These are phyloP conservation scores for Orbilia quercus DNA, from an alignment of 2,329 filamentous ascomycete species.

Conservation along the genomic window DNA sequence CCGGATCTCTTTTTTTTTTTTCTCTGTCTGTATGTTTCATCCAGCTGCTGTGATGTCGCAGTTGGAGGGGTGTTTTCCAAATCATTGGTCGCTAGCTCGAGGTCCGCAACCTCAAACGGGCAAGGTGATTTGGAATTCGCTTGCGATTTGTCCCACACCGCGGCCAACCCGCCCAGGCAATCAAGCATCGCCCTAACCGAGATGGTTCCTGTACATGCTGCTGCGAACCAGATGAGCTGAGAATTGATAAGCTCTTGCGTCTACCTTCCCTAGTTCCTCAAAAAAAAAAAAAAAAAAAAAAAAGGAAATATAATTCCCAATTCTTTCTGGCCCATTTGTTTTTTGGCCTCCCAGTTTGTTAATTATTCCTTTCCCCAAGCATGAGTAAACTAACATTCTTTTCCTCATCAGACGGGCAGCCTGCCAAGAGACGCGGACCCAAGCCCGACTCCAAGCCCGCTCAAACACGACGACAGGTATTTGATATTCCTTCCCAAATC, in stretches of 20 bases:
- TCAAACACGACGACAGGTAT: conserved; percentile 87
- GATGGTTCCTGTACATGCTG: conserved; percentile 9
- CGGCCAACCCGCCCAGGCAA: conserved; percentile 38
- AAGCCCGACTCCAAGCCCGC: conserved; percentile 98
- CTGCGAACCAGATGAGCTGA: conserved; percentile 27
- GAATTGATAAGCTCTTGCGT: conserved; percentile 53
- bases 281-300: too few species aligned
- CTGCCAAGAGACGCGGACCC: conserved; percentile 88
- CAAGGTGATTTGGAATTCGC: conserved; percentile 55
- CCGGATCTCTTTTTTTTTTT: neutral
- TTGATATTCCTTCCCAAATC: conserved; percentile 63
- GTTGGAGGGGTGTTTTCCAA: conserved; percentile 55
- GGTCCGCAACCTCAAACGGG: conserved; percentile 46
- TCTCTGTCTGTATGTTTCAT: conserved; percentile 6
- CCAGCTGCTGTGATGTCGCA: conserved; percentile 27
- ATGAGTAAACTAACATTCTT: conserved; percentile 10
- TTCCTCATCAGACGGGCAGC: conserved; percentile 75
- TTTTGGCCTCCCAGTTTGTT: too few species aligned
- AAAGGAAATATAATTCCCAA: conserved; percentile 45
- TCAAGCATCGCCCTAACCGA: conserved; percentile 48
- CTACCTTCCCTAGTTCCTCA: too few species aligned
- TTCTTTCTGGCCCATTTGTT: conserved; percentile 28
- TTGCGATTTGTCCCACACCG: conserved; percentile 38
- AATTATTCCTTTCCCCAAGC: too few species aligned
- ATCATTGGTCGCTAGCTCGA: conserved; percentile 49